These are phyloP conservation scores for Coleophoma eucalyptorum DNA, from an alignment of 2,329 filamentous ascomycete genomes.

Conservation along the genomic window DNA sequence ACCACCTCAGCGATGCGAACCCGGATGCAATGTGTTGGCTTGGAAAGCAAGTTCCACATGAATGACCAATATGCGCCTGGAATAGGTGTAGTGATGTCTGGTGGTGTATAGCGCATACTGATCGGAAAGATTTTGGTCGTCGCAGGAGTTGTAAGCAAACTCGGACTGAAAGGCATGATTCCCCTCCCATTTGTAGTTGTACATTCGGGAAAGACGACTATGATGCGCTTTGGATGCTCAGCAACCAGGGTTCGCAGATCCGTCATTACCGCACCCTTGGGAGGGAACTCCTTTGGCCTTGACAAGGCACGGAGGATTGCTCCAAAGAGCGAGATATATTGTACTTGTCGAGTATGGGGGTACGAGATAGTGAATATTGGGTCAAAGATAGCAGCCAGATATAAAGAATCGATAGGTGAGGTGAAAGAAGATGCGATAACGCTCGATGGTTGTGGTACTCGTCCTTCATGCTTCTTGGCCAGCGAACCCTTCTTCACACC, in stretches of 20 bases:
- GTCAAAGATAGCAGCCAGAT: slow-evolving; percentile 93
- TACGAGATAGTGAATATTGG: slow-evolving; percentile 89
- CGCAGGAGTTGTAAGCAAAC: slow-evolving; percentile 63
- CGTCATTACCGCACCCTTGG: slow-evolving; percentile 46
- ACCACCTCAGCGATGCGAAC: slow-evolving; percentile 84
- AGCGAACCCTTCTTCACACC: slow-evolving; percentile 90
- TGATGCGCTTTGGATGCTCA: slow-evolving; percentile 67
- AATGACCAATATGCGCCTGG: slow-evolving; percentile 71
- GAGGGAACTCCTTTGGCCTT: slow-evolving; percentile 45
- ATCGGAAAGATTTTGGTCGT: slow-evolving; percentile 82
- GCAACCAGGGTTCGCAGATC: slow-evolving; percentile 60
- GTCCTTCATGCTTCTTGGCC: slow-evolving; percentile 65
- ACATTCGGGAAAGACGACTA: slow-evolving; percentile 90
- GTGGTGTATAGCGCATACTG: slow-evolving; percentile 82
- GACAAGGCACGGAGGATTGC: slow-evolving; percentile 73
- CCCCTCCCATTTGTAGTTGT: slow-evolving; percentile 92
- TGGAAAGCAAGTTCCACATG: slow-evolving; percentile 80
- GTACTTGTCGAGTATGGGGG: slow-evolving; percentile 68
- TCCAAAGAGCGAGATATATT: slow-evolving; percentile 70
- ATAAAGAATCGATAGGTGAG: slow-evolving; percentile 87
- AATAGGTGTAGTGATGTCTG: slow-evolving; percentile 87
- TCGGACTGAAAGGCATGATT: slow-evolving; percentile 79
- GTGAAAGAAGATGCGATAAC: slow-evolving; percentile 91
- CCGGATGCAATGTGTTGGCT: slow-evolving; percentile 83
- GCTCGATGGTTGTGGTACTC: slow-evolving; percentile 74